phyloP scores from a whole-genome alignment of 2,329 filamentous ascomycete genomes.

The Cytospora leucostoma region DNA sequence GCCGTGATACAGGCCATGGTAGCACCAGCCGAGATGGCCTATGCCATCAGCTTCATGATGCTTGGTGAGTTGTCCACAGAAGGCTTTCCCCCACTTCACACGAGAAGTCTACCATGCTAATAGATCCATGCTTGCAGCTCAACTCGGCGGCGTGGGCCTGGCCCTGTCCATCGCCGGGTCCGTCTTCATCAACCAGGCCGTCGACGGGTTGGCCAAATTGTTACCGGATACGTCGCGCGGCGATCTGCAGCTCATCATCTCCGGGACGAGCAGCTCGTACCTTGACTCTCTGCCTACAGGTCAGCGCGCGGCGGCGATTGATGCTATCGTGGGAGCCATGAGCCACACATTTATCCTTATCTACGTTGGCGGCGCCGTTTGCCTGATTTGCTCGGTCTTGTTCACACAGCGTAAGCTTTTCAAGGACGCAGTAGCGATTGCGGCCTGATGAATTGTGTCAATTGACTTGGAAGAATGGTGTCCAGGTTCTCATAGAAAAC shows the following conservation, averaged over 20 bases:
- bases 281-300: not conserved
- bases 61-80: not conserved
- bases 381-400: not conserved
- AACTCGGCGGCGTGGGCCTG: constrained; percentile 3
- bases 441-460: not conserved
- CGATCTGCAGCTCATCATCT: constrained; percentile 6
- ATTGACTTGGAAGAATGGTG: too few relatives aligned
- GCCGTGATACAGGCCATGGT: constrained; percentile 10
- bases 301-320: not conserved
- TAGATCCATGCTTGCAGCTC: not conserved
- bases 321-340: constrained; percentile 1
- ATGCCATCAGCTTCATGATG: constrained; percentile 15
- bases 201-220: not conserved
- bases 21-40: constrained; percentile 5
- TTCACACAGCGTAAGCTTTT: constrained; percentile 7
- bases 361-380: constrained; percentile 1
- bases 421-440: not conserved
- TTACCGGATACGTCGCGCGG: not conserved
- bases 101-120: not conserved
- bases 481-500: too few relatives aligned
- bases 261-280: constrained; percentile 7
- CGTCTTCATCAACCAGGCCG: constrained; percentile 8
- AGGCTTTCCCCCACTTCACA: not conserved
- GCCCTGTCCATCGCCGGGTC: constrained; percentile 6
- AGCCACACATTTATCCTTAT: not conserved